A percentile compares a stretch with the other conserved stretches of the same genome.
phyloP scores from a whole-genome alignment of 139 green algal species.

The Micromonas pusilla region DNA sequence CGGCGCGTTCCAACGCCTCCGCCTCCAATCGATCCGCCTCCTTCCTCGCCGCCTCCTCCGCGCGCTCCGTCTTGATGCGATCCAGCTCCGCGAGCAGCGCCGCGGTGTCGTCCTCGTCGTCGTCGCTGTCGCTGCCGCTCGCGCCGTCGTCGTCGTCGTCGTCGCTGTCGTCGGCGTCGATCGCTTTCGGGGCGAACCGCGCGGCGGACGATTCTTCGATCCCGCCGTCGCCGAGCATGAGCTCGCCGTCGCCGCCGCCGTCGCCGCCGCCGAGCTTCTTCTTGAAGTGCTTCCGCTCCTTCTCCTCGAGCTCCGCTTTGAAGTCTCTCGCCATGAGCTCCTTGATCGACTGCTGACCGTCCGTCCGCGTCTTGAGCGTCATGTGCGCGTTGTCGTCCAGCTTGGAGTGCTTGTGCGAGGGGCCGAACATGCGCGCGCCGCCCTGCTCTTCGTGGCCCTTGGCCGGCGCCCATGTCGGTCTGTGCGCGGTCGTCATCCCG shows the following conservation, averaged over 20 bases:
- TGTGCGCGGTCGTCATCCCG: conserved; percentile 45
- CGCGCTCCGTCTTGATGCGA: conserved; percentile 85
- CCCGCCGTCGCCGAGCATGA: neutral
- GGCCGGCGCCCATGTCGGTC: conserved; percentile 48
- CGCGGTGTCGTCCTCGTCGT: conserved; percentile 73
- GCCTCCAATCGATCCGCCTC: conserved; percentile 31
- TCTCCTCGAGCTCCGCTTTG: conserved; percentile 34
- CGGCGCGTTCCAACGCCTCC: conserved; percentile 50
- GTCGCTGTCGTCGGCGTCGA: conserved; percentile 12
- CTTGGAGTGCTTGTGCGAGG: conserved; percentile 38
- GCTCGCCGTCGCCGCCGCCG: neutral
- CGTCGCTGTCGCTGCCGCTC: conserved; percentile 32
- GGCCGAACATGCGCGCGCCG: conserved; percentile 41
- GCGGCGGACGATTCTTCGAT: too few species aligned
- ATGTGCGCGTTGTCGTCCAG: conserved; percentile 38
- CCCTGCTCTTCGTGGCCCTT: conserved; percentile 48
- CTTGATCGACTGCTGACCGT: conserved; percentile 20
- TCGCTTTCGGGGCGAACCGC: neutral
- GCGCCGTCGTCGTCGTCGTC: conserved; percentile 31
- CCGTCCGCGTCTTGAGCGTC: conserved; percentile 37
- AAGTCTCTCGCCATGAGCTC: conserved; percentile 39
- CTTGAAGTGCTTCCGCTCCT: conserved; percentile 24
- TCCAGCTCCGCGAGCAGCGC: conserved; percentile 89
- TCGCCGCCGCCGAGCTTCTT: neutral
- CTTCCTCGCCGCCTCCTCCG: conserved; percentile 55